Evolutionary conservation across 495 filamentous ascomycete genomes (phyloP).

Genomic region (Penicillium lagena): DNA sequence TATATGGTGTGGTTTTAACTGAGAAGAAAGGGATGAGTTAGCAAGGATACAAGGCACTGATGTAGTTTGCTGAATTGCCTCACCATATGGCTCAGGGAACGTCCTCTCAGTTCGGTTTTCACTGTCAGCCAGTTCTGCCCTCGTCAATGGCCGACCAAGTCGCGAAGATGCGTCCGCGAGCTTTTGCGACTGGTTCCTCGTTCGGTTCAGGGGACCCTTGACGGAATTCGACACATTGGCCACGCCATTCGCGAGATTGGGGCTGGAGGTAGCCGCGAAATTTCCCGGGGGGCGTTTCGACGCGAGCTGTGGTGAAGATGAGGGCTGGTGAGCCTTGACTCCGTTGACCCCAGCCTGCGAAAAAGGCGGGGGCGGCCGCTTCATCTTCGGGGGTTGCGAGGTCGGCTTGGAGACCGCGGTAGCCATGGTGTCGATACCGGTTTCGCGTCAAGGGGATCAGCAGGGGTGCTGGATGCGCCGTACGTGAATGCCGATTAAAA

Average conservation of each 20-base stretch:
- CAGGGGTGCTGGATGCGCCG: conserved; percentile 18
- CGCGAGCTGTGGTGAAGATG: conserved; percentile 60
- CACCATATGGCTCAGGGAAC: conserved; percentile 46
- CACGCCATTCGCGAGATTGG: conserved; percentile 40
- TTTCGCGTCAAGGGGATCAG: conserved; percentile 14
- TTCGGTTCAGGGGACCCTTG: conserved; percentile 44
- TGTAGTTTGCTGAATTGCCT: not conserved
- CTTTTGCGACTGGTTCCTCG: conserved; percentile 46
- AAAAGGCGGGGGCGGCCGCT: conserved; percentile 64
- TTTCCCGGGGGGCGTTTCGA: conserved; percentile 54
- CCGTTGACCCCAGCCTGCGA: conserved; percentile 59
- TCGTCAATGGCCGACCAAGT: conserved; percentile 23
- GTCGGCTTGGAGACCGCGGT: conserved; percentile 50
- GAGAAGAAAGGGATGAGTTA: conserved; percentile 3
- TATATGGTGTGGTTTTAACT: conserved; percentile 68
- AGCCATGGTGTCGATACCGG: conserved; percentile 33
- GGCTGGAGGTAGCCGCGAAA: conserved; percentile 26
- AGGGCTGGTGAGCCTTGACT: conserved; percentile 53
- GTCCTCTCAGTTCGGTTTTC: conserved; percentile 32
- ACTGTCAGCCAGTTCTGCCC: conserved; percentile 25
- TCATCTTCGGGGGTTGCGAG: conserved; percentile 60
- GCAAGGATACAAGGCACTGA: not conserved
- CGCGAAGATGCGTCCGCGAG: conserved; percentile 30
- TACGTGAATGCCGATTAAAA: conserved; percentile 17
- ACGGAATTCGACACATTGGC: conserved; percentile 23